Evolutionary conservation across 805 yeast genomes (phyloP).

Genomic region (Isabelozyma pseudorhagii): DNA sequence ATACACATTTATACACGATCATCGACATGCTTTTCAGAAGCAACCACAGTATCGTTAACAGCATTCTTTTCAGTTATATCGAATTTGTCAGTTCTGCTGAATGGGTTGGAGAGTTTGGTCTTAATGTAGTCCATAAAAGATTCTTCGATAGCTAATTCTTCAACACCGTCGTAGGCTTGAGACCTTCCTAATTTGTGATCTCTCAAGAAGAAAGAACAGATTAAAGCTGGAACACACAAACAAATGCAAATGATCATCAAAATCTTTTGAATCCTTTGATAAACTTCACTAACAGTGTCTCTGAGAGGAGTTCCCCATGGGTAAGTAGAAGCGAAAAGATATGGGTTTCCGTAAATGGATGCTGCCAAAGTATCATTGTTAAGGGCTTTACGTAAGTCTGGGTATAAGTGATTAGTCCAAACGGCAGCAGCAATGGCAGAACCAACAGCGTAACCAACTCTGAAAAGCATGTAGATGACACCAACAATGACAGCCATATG

Average conservation of each 20-base stretch:
- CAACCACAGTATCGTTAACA: neutral
- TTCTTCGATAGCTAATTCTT: constrained; percentile 7
- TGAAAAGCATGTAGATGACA: constrained; percentile 10
- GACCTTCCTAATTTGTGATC: constrained; percentile 38
- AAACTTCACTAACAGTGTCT: constrained; percentile 50
- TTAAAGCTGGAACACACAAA: constrained; percentile 16
- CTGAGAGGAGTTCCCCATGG: constrained; percentile 63
- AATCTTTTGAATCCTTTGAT: constrained; percentile 53
- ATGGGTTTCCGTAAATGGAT: constrained; percentile 50
- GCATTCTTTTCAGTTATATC: neutral
- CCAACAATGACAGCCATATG: constrained; percentile 15
- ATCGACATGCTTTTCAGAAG: neutral
- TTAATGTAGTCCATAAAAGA: neutral
- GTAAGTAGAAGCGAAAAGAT: constrained; percentile 40
- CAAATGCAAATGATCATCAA: constrained; percentile 46
- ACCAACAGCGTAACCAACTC: constrained; percentile 17
- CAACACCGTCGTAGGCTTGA: constrained; percentile 7
- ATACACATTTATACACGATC: neutral
- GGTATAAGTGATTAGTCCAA: constrained; percentile 13
- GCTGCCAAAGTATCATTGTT: constrained; percentile 37
- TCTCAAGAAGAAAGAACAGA: constrained; percentile 44
- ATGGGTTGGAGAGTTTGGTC: neutral
- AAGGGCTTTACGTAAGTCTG: neutral
- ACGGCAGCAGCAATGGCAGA: constrained; percentile 17
- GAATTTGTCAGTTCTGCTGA: neutral